These are phyloP conservation scores for Mucor mucedo DNA, from an alignment of 371 early-diverging fungal genomes.

Conservation along the genomic window DNA sequence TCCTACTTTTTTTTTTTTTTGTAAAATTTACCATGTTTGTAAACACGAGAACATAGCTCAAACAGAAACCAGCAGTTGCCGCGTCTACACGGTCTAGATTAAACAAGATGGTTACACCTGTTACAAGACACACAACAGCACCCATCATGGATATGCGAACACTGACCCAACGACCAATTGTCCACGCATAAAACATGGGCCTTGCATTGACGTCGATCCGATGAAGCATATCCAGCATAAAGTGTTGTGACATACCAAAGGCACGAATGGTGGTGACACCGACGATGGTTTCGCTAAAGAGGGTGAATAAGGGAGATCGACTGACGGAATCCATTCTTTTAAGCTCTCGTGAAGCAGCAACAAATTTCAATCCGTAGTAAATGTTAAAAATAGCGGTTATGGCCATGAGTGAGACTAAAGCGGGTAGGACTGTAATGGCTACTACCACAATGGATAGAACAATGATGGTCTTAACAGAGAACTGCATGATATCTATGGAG, in stretches of 20 bases:
- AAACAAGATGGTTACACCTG: slow-evolving; percentile 56
- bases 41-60: slow-evolving; percentile 66
- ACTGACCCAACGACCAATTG: slow-evolving; percentile 82
- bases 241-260: slow-evolving; percentile 67
- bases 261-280: slow-evolving; percentile 77
- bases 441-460: slow-evolving; percentile 62
- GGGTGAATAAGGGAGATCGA: slow-evolving; percentile 72
- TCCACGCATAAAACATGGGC: slow-evolving; percentile 73
- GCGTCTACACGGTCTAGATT: slow-evolving; percentile 57
- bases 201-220: slow-evolving; percentile 67
- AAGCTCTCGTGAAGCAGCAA: slow-evolving; percentile 69
- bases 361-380: slow-evolving; percentile 57
- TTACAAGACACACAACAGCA: slow-evolving; percentile 63
- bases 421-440: slow-evolving; percentile 58
- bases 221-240: slow-evolving; percentile 53
- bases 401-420: slow-evolving; percentile 43
- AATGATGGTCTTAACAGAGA: slow-evolving; percentile 60
- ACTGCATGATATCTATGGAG: slow-evolving; percentile 47
- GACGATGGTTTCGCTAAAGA: slow-evolving; percentile 69
- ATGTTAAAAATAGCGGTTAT: slow-evolving; percentile 47
- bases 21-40: slow-evolving; percentile 56
- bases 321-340: slow-evolving; percentile 76
- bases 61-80: slow-evolving; percentile 76
- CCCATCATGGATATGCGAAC: slow-evolving; percentile 75
- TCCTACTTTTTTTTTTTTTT: no score